phyloP scores from a whole-genome alignment of 306 rosid genomes.

The Datisca glomerata region DNA sequence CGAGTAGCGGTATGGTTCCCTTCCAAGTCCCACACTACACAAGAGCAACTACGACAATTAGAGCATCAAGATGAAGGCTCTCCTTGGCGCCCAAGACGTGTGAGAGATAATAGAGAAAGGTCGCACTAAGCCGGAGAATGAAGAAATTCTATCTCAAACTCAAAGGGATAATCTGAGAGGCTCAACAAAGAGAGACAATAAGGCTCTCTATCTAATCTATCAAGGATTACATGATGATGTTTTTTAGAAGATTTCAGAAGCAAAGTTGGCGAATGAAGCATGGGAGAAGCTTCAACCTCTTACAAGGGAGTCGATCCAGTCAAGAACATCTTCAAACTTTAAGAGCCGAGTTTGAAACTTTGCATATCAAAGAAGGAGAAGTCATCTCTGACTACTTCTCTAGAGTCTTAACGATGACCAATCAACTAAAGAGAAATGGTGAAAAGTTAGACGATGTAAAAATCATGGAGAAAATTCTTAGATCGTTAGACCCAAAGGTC shows the following conservation, averaged over 20 bases:
- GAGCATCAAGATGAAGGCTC: too few species aligned
- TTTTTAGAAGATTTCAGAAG: background rate
- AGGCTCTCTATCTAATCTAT: background rate
- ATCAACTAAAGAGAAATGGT: too few species aligned
- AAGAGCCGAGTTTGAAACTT: background rate
- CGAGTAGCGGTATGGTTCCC: too few species aligned
- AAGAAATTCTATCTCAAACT: background rate
- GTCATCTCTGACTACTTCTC: background rate
- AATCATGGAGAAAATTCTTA: too few species aligned
- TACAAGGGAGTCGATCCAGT: background rate
- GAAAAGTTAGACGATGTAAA: background rate
- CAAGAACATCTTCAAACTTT: too few species aligned
- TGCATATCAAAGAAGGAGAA: background rate
- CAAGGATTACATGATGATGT: background rate
- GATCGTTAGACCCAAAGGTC: too few species aligned
- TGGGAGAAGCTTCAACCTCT: background rate
- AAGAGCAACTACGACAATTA: background rate
- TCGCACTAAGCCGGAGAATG: background rate
- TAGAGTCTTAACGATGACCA: background rate
- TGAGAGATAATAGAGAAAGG: background rate
- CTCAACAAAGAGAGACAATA: slow-evolving; percentile 1
- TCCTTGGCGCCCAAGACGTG: too few species aligned
- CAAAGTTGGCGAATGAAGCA: background rate
- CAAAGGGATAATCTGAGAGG: too few species aligned
- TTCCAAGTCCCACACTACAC: background rate